Conservation (phyloP, 768 basidiomycete species). For the Tricholoma matsutake region DNA sequence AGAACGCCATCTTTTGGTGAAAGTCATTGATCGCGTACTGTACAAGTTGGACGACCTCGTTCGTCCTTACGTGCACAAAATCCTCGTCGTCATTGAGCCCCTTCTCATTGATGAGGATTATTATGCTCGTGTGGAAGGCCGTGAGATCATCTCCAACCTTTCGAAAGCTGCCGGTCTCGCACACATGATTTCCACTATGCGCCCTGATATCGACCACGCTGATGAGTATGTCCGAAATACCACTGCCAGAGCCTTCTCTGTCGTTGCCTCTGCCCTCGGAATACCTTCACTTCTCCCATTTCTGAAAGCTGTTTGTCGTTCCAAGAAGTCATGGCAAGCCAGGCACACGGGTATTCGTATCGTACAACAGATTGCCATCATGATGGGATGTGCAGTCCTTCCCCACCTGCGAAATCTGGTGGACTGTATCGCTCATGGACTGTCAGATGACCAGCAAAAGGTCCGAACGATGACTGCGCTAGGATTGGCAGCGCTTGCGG, state of each 20-base stretch:
- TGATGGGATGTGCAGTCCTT: conserved; percentile 99
- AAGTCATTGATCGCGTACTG: conserved; percentile 97
- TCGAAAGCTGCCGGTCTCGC: conserved; percentile 98
- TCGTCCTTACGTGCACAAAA: conserved; percentile 98
- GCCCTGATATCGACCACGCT: conserved; percentile 98
- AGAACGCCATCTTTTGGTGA: conserved; percentile 96
- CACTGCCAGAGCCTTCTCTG: conserved; percentile 97
- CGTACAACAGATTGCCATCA: conserved; percentile 98
- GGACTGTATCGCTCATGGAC: conserved; percentile 90
- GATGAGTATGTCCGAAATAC: conserved; percentile 99
- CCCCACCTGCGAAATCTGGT: conserved; percentile 97
- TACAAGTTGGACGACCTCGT: conserved; percentile 99
- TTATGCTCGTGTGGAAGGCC: conserved; percentile 94
- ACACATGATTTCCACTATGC: conserved; percentile 99
- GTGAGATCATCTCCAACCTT: conserved; percentile 98
- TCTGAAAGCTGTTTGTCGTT: conserved; percentile 96
- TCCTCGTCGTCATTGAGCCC: conserved; percentile 98
- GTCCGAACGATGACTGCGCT: conserved; percentile 95
- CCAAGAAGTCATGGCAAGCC: conserved; percentile 99
- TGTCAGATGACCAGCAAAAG: conserved; percentile 94
- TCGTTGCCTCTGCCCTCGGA: conserved; percentile 97
- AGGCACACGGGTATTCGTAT: conserved; percentile 99
- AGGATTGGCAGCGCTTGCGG: conserved; percentile 89
- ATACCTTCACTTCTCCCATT: conserved; percentile 97
- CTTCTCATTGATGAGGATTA: conserved; percentile 98